Conservation (phyloP, 1,139 yeast genomes). For the Candida albicans region DNA sequence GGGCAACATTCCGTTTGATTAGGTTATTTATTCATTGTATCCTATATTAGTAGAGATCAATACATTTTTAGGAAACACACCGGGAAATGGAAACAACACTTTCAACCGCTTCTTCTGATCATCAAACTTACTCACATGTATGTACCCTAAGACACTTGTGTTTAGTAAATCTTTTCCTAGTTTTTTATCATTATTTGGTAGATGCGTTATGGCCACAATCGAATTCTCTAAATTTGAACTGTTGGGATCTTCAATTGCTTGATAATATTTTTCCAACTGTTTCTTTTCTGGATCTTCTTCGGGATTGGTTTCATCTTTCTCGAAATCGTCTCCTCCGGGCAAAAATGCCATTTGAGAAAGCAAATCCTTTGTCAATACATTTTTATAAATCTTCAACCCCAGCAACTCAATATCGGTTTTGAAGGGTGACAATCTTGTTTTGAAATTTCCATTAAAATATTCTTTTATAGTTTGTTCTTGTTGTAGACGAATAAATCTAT, state of each 20-base stretch:
- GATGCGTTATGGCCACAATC: conserved; percentile 70
- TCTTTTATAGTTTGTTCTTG: conserved; percentile 82
- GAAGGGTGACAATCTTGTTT: conserved; percentile 72
- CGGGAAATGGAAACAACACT: conserved; percentile 84
- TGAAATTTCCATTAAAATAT: conserved; percentile 80
- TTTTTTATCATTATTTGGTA: conserved; percentile 43
- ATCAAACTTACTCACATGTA: conserved; percentile 51
- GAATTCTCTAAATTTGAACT: conserved; percentile 67
- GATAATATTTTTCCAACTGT: conserved; percentile 35
- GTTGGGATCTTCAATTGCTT: conserved; percentile 44
- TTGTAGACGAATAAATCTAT: conserved; percentile 60
- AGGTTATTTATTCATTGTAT: conserved; percentile 27
- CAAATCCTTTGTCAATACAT: conserved; percentile 38
- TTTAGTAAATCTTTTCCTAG: conserved; percentile 50
- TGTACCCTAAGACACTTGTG: conserved; percentile 66
- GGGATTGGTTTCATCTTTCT: conserved; percentile 30
- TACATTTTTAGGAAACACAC: conserved; percentile 62
- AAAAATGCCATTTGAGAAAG: conserved; percentile 40
- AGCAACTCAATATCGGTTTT: conserved; percentile 44
- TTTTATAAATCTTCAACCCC: conserved; percentile 40
- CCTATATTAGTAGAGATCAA: conserved; percentile 33
- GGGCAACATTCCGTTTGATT: conserved; percentile 76
- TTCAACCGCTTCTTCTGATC: conserved; percentile 72
- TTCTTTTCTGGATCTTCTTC: conserved; percentile 27
- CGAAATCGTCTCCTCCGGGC: conserved; percentile 48